Conservation (phyloP, 345 rosid species). For the Kernera saxatilis region DNA sequence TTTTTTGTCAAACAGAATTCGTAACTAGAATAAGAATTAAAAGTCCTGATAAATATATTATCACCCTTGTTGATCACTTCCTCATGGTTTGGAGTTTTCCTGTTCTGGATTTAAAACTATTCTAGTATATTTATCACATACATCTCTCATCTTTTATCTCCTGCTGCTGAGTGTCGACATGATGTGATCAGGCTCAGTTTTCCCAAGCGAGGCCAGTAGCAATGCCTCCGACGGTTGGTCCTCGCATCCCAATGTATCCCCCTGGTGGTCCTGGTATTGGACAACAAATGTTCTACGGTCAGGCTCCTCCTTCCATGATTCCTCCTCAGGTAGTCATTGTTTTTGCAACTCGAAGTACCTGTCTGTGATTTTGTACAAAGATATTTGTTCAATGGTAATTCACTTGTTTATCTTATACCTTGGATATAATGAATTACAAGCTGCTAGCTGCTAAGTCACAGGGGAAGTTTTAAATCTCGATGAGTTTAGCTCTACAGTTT, state of each 20-base stretch:
- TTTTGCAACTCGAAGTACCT: neutral
- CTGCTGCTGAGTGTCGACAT: neutral
- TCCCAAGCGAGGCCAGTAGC: constrained; percentile 74
- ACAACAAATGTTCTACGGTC: constrained; percentile 86
- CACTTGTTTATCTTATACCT: neutral
- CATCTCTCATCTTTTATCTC: neutral
- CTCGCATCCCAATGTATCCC: constrained; percentile 84
- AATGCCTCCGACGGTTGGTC: constrained; percentile 69
- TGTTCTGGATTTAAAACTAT: neutral
- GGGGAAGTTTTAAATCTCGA: neutral
- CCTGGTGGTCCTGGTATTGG: constrained; percentile 81
- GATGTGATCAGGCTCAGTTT: constrained; percentile 72
- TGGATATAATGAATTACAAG: neutral
- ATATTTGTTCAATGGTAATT: neutral
- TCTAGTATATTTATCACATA: neutral
- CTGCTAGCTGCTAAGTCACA: neutral
- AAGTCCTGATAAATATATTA: neutral
- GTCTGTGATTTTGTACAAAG: neutral
- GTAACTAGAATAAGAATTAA: neutral
- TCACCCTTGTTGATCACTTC: neutral
- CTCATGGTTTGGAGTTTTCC: neutral
- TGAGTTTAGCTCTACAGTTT: neutral
- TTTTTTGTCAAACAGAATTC: too few relatives aligned
- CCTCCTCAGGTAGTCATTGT: constrained; percentile 70
- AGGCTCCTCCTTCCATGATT: constrained; percentile 73